These are phyloP conservation scores for Cladosporium sp. DNA, from an alignment of 2,329 filamentous ascomycete species.

Conservation along the genomic window DNA sequence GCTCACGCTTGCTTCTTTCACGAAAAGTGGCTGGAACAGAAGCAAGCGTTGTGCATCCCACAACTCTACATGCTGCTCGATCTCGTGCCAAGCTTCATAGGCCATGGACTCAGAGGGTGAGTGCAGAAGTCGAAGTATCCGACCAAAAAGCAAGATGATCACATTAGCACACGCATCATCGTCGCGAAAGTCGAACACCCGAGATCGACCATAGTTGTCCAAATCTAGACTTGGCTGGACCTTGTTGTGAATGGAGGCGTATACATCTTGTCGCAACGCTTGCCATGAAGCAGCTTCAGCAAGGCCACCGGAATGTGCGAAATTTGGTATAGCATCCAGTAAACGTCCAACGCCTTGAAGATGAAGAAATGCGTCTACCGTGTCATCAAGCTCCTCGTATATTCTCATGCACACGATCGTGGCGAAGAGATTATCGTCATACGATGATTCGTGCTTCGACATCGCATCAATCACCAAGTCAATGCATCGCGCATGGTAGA, in stretches of 20 bases:
- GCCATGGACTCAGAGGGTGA: conserved; percentile 2
- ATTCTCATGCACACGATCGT: conserved; percentile 33
- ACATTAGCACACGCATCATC: conserved; percentile 38
- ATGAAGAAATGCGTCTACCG: conserved; percentile 34
- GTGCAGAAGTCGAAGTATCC: conserved; percentile 29
- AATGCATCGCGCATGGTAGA: conserved; percentile 33
- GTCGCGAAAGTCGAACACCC: conserved; percentile 35
- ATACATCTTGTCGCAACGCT: conserved; percentile 40
- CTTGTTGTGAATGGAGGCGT: conserved; percentile 35
- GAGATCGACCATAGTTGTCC: conserved; percentile 36
- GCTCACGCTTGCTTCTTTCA: conserved; percentile 15
- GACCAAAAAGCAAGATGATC: conserved; percentile 38
- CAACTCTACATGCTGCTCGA: conserved; percentile 17
- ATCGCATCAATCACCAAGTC: conserved; percentile 33
- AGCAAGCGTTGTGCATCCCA: conserved; percentile 21
- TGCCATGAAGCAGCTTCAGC: conserved; percentile 42
- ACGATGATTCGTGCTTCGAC: conserved; percentile 22
- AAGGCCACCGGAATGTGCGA: conserved; percentile 37
- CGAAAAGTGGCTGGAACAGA: conserved; percentile 27
- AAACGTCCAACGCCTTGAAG: conserved; percentile 37
- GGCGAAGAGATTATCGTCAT: conserved; percentile 31
- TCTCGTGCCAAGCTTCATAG: conserved; percentile 14
- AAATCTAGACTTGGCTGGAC: conserved; percentile 36
- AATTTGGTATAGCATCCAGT: conserved; percentile 36
- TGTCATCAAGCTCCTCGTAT: conserved; percentile 33